These are phyloP conservation scores for Vitis rotundifolia DNA, from an alignment of 164 flowering plant species.

Conservation along the genomic window DNA sequence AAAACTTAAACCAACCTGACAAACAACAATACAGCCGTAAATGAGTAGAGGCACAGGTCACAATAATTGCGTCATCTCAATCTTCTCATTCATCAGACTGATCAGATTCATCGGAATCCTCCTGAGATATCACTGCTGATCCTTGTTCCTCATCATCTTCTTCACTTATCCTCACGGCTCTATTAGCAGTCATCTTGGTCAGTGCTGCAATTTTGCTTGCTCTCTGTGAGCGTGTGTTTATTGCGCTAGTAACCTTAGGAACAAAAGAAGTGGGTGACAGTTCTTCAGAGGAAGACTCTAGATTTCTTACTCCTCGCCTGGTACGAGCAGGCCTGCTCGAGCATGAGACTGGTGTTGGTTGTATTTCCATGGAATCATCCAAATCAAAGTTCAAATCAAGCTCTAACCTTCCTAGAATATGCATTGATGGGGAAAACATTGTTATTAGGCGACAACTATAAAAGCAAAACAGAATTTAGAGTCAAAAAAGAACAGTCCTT, in stretches of 20 bases:
- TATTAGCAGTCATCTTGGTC: conserved; percentile 52
- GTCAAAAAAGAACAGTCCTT: too few species aligned
- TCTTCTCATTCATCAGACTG: conserved; percentile 5
- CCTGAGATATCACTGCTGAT: conserved; percentile 69
- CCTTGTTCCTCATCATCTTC: conserved; percentile 40
- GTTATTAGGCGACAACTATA: neutral
- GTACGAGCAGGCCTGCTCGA: conserved; percentile 45
- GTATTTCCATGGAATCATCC: conserved; percentile 24
- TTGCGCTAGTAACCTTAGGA: conserved; percentile 29
- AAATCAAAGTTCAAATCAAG: conserved; percentile 45
- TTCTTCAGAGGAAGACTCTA: conserved; percentile 56
- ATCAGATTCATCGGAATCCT: conserved; percentile 51
- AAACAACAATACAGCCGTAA: too few species aligned
- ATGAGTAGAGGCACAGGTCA: too few species aligned
- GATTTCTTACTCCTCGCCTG: conserved; percentile 51
- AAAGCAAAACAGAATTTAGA: too few species aligned
- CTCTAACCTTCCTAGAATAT: conserved; percentile 51
- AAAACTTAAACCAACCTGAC: too few species aligned
- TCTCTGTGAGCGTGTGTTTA: conserved; percentile 66
- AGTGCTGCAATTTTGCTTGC: conserved; percentile 91
- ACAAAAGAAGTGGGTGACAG: conserved; percentile 49
- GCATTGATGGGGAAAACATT: neutral
- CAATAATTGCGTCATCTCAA: neutral
- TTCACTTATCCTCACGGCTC: conserved; percentile 23
- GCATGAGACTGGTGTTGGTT: conserved; percentile 64